Evolutionary conservation across 1,284 basidiomycete genomes (phyloP), one percentile per base, ranked within the genome.

Genomic region (Naganishia albida): DNA sequence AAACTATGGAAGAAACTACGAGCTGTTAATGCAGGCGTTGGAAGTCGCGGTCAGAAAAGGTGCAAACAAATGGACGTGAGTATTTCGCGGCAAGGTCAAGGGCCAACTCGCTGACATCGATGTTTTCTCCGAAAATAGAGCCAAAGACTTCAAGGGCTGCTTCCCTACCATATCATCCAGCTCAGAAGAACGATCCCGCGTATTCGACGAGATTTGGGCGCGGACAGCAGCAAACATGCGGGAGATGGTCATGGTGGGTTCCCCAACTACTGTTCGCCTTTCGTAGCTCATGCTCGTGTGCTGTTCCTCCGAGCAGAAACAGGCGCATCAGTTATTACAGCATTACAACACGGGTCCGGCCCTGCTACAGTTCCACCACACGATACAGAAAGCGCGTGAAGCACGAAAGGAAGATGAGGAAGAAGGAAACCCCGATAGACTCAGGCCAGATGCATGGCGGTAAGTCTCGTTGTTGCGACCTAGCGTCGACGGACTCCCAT

Each of bases 41-140:
- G 73, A 77, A 38, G 70, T 74, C 28, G 77, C 76, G 8, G 71
- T 76, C 15, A 70, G 73, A 53, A 72, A 71, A 40, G 75, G 74
- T 13, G 68, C 76, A 18, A 72, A 76, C 55, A 73, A 74, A 55
- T 75, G 75, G 75, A 76, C 72, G 76, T 79, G 67, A 69, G 76
- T 77, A 12, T 1, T 3, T 26, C 16, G 25, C 8, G 7, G 20
- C 18, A 26, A 30, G 30, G 20, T 43, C 18, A 34, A 1, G 34
- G 16, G 12, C 6, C 16, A 18, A 15, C 3, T 12, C 28, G 30
- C 4, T 25, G n/a, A 39, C 38, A 34, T 26, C 15, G 18, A 7
- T 44, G 26, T 42, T 3, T 26, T 39, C 8, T 2, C 3, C 40
- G 0, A 20, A 43, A 15, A 40, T n/a, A 77, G 75, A 1, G 67